Evolutionary conservation across 805 yeast species (phyloP).

Genomic region (Yarrowia alimentaria): DNA sequence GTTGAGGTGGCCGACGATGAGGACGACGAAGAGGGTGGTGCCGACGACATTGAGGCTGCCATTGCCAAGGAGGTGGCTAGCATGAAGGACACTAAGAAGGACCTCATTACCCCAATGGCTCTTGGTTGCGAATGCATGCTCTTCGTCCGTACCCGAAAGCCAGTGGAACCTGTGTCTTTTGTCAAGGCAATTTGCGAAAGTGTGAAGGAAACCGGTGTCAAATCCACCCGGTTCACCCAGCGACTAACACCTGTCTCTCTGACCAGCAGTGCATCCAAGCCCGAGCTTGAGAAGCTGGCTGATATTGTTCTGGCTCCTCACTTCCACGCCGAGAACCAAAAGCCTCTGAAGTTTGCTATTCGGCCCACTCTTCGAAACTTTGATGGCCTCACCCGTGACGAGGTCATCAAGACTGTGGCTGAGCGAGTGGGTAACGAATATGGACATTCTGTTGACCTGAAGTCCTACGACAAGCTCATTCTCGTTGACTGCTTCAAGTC

Average conservation of each 20-base stretch:
- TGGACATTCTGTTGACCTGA: slow-evolving; percentile 77
- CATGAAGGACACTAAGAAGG: slow-evolving; percentile 45
- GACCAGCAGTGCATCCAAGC: slow-evolving; percentile 69
- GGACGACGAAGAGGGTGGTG: no score
- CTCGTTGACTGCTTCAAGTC: slow-evolving; percentile 86
- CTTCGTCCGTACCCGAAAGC: slow-evolving; percentile 75
- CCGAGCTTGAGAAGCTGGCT: slow-evolving; percentile 63
- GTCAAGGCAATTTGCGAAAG: slow-evolving; percentile 65
- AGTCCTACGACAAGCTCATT: slow-evolving; percentile 71
- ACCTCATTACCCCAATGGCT: slow-evolving; percentile 32
- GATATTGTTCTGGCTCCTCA: slow-evolving; percentile 61
- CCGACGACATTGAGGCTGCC: slow-evolving; percentile 47
- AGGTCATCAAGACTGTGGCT: slow-evolving; percentile 72
- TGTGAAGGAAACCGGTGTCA: slow-evolving; percentile 44
- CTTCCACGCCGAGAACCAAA: slow-evolving; percentile 53
- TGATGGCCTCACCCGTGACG: slow-evolving; percentile 65
- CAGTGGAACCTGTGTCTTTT: slow-evolving; percentile 73
- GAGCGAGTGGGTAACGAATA: slow-evolving; percentile 64
- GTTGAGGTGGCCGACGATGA: slow-evolving; percentile 41
- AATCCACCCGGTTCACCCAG: slow-evolving; percentile 74
- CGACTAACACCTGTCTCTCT: slow-evolving; percentile 75
- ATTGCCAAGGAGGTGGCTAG: slow-evolving; percentile 63
- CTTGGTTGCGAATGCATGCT: slow-evolving; percentile 53
- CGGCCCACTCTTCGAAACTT: slow-evolving; percentile 78
- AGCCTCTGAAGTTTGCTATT: slow-evolving; percentile 64